Base-by-base conservation (phyloP, 495 filamentous ascomycete genomes). In the Tuber umbilicatum region DNA sequence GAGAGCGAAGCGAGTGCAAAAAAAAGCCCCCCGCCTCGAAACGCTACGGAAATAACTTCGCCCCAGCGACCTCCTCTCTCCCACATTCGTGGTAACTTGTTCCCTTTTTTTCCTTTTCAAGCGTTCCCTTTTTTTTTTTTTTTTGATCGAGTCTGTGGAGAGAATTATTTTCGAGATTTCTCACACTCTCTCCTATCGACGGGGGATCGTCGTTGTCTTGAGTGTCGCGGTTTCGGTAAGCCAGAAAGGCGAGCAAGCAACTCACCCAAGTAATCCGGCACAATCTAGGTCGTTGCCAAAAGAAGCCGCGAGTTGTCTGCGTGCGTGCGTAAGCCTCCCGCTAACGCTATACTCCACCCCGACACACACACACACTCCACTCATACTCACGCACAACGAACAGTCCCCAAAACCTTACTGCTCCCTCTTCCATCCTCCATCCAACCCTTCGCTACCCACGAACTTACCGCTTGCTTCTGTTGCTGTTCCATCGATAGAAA, bases 401-500 rank as follows among this genome's bases (percentile, higher is more conserved):
- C 38, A 70, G 23, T 43, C 41, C 69, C 69, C 69, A 39, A 70
- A 42, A 31, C 69, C 38, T 43, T 43, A 43, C 69, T 43, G 10
- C 38, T 39, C 41, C 69, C 38, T 70, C 69, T 31, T 40, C 69
- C 69, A 39, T 43, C 69, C 69, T 42, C 23, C 69, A 31, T 43
- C 69, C 69, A 39, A 70, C 38, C 41, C 17, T 70, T 70, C 69
- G 69, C 69, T 70, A 1, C 69, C 69, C 69, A 70, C 69, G 12
- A 43, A 70, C 69, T 40, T 39, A 17, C 69, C 23, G 38, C 38
- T 40, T 50, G 47, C 31, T 45, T 37, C 73, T 39, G 41, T 60
- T 68, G 70, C 70, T 68, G 69, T 9, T 50, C 71, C 75, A 55
- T 47, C 76, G 64, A 70, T 68, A 71, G 39, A 39, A 39, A n/a